Conservation (phyloP, 441 rosid species). For the Erysimum pusillum region DNA sequence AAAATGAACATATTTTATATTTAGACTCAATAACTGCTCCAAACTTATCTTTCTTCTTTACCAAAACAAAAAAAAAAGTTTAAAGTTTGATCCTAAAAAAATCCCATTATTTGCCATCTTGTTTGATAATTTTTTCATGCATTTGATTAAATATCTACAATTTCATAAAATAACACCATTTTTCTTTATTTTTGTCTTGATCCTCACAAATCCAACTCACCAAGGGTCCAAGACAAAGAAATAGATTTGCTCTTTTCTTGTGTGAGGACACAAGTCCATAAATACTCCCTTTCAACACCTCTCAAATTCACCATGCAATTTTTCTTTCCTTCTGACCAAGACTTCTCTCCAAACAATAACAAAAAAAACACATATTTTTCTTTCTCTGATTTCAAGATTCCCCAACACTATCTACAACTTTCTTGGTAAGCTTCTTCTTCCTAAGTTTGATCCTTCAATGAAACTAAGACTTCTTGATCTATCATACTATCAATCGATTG, state of each 20-base stretch:
- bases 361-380: not conserved
- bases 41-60: not conserved
- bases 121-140: constrained; percentile 5
- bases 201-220: constrained; percentile 30
- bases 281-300: constrained; percentile 33
- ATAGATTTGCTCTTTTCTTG: constrained; percentile 22
- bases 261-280: constrained; percentile 43
- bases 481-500: not conserved
- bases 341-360: constrained; percentile 35
- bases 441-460: constrained; percentile 7
- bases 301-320: constrained; percentile 46
- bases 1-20: not conserved
- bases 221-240: constrained; percentile 22
- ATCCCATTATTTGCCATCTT: not conserved
- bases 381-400: constrained; percentile 3
- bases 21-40: not conserved
- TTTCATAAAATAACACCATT: not conserved
- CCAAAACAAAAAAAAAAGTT: not conserved
- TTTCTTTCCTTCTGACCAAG: constrained; percentile 36
- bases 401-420: not conserved
- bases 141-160: not conserved
- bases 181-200: constrained; percentile 7
- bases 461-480: constrained; percentile 23
- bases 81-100: not conserved
- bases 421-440: constrained; percentile 32